Percentiles rank a stretch among this genome's conserved stretches.
phyloP scores from a whole-genome alignment of 139 green algal genomes.

The Raphidocelis subcapitata region DNA sequence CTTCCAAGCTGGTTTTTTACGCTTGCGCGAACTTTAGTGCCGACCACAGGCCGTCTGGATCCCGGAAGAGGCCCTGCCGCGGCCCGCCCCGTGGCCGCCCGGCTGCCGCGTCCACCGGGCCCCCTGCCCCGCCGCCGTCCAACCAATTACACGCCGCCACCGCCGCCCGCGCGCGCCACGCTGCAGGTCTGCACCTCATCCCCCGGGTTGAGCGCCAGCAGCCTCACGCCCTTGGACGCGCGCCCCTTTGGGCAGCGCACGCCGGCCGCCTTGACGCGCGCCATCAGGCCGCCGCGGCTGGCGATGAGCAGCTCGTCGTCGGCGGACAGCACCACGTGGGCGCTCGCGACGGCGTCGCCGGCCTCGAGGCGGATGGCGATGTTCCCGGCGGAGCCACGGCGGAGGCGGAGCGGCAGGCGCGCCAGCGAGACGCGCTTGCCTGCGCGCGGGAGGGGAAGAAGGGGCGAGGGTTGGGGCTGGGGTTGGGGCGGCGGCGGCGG shows the following conservation, averaged over 20 bases:
- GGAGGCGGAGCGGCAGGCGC: conserved; percentile 22
- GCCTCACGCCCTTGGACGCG: conserved; percentile 38
- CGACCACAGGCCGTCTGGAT: too few relatives aligned
- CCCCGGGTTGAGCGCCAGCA: too few relatives aligned
- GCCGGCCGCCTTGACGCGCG: conserved; percentile 27
- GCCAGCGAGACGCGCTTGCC: conserved; percentile 53
- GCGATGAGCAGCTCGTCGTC: conserved; percentile 44
- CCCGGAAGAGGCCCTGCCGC: too few relatives aligned
- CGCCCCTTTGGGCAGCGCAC: conserved; percentile 3
- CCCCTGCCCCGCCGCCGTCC: too few relatives aligned
- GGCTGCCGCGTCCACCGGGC: too few relatives aligned
- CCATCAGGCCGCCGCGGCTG: conserved; percentile 49
- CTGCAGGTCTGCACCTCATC: too few relatives aligned
- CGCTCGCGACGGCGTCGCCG: conserved; percentile 39
- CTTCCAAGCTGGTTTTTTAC: too few relatives aligned
- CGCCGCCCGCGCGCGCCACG: too few relatives aligned
- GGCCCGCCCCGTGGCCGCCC: too few relatives aligned
- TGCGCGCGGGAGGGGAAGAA: not conserved
- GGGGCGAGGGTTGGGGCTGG: not conserved
- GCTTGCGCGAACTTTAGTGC: too few relatives aligned
- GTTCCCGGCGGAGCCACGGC: not conserved
- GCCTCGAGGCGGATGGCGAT: conserved; percentile 4
- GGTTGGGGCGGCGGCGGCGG: not conserved
- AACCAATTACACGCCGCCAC: too few relatives aligned
- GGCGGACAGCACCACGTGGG: conserved; percentile 34